A percentile compares a stretch with the other conserved stretches of the same genome.
phyloP scores from a whole-genome alignment of 345 rosid genomes.

The Populus deltoides region DNA sequence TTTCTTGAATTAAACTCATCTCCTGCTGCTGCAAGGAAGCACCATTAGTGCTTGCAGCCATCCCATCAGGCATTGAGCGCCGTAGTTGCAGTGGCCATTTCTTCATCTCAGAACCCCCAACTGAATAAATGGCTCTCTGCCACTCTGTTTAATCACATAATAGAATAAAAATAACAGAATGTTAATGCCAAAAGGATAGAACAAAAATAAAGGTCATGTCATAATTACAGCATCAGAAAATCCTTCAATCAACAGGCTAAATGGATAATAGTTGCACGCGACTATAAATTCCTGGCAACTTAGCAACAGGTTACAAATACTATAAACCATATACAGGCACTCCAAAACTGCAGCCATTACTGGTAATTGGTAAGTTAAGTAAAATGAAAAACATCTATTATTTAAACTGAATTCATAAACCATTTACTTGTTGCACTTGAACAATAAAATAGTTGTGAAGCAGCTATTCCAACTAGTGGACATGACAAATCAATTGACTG shows the following conservation, averaged over 20 bases:
- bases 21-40: slow-evolving; percentile 84
- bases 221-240: not conserved
- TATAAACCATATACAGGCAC: not conserved
- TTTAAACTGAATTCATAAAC: not conserved
- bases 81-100: slow-evolving; percentile 95
- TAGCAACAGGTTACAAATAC: not conserved
- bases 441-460: not conserved
- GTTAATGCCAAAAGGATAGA: slow-evolving; percentile 5
- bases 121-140: slow-evolving; percentile 95
- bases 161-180: slow-evolving; percentile 14
- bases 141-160: slow-evolving; percentile 61
- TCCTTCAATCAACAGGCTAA: not conserved
- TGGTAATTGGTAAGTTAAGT: not conserved
- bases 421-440: not conserved
- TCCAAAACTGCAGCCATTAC: not conserved
- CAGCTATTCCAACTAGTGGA: not conserved
- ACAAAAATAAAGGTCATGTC: not conserved
- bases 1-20: slow-evolving; percentile 87
- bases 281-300: not conserved
- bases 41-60: slow-evolving; percentile 66
- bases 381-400: not conserved
- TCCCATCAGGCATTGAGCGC: slow-evolving; percentile 77
- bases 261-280: not conserved
- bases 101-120: slow-evolving; percentile 85
- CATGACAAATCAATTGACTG: not conserved